Percentiles rank a stretch among this genome's conserved stretches.
phyloP scores from a whole-genome alignment of 2,329 filamentous ascomycete species.

The Fusarium longipes region DNA sequence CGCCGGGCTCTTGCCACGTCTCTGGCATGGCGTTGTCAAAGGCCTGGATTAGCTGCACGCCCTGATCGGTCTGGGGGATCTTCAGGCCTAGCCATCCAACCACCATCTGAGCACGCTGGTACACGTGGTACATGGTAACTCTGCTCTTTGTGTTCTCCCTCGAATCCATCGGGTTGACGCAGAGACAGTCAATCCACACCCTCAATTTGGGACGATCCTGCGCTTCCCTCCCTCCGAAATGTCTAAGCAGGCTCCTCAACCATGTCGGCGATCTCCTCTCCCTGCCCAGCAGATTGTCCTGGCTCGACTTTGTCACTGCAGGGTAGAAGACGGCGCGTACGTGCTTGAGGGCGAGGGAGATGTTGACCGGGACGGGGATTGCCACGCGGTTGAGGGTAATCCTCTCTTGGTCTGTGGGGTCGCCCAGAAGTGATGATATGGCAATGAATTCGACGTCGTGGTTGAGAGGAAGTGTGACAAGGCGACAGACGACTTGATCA shows the following conservation, averaged over 20 bases:
- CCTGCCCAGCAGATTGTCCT: slow-evolving; percentile 31
- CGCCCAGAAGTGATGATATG: slow-evolving; percentile 49
- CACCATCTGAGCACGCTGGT: slow-evolving; percentile 48
- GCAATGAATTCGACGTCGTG: slow-evolving; percentile 46
- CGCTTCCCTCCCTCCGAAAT: slow-evolving; percentile 27
- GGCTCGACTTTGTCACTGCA: slow-evolving; percentile 37
- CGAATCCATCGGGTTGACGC: slow-evolving; percentile 46
- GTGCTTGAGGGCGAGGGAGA: slow-evolving; percentile 48
- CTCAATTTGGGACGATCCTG: slow-evolving; percentile 34
- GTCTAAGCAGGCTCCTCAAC: slow-evolving; percentile 27
- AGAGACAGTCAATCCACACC: slow-evolving; percentile 50
- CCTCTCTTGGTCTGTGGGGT: slow-evolving; percentile 45
- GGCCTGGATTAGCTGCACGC: slow-evolving; percentile 42
- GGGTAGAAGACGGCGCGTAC: slow-evolving; percentile 51
- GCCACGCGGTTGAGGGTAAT: slow-evolving; percentile 46
- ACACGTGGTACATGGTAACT: slow-evolving; percentile 47
- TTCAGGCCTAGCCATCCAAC: slow-evolving; percentile 51
- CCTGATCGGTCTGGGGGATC: slow-evolving; percentile 44
- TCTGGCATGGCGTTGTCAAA: slow-evolving; percentile 49
- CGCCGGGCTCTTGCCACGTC: slow-evolving; percentile 50
- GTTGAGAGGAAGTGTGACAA: slow-evolving; percentile 47
- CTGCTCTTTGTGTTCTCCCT: slow-evolving; percentile 46
- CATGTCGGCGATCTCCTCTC: slow-evolving; percentile 20
- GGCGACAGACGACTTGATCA: slow-evolving; percentile 50
- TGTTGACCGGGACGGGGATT: slow-evolving; percentile 45